Evolutionary conservation across 371 early-diverging fungal species (phyloP).

Genomic region (Apophysomyces sp.): DNA sequence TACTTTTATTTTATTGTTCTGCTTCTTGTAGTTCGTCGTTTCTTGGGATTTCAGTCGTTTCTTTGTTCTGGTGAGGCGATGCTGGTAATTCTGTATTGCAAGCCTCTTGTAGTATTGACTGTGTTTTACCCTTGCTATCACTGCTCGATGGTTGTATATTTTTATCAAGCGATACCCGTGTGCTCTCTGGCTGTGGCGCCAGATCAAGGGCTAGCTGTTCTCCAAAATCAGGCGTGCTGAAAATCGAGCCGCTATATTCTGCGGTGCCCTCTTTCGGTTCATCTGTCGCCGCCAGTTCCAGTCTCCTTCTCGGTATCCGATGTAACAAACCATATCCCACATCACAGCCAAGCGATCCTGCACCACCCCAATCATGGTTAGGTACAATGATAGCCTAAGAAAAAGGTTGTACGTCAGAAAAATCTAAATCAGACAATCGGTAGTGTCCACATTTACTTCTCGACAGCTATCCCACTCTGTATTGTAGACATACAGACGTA

Average conservation of each 20-base stretch:
- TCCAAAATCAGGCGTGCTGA: neutral
- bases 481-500: conserved; percentile 65
- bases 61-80: neutral
- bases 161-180: neutral
- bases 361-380: conserved; percentile 72
- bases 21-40: neutral
- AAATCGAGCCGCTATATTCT: neutral
- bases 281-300: neutral
- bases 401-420: neutral
- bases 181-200: neutral
- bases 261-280: neutral
- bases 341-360: conserved; percentile 69
- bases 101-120: neutral
- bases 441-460: conserved; percentile 41
- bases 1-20: neutral
- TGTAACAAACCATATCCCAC: conserved; percentile 54
- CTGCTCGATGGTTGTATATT: neutral
- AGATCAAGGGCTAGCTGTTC: neutral
- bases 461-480: conserved; percentile 63
- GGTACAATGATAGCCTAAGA: conserved; percentile 62
- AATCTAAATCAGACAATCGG: neutral
- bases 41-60: neutral
- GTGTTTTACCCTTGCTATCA: neutral
- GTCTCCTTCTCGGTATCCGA: conserved; percentile 12
- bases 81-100: neutral